Percentiles rank a stretch among this genome's conserved stretches.
Evolutionary conservation across 2,329 filamentous ascomycete species (phyloP).

Genomic region (Arachnopeziza araneosa): DNA sequence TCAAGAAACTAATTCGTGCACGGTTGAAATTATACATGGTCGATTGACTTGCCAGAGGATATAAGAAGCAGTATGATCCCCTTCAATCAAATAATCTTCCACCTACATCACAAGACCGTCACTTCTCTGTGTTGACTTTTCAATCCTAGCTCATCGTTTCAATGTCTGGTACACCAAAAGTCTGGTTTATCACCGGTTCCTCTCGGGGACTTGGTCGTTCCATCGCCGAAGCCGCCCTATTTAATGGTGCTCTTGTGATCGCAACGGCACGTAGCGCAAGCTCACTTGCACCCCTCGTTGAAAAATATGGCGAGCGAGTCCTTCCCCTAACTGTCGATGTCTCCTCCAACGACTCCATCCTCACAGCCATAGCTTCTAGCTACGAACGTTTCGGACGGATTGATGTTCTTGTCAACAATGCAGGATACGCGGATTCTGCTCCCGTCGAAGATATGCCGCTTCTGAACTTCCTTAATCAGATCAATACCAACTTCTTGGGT

Average conservation of each 20-base stretch:
- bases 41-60: too few relatives aligned
- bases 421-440: constrained; percentile 48
- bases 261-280: constrained; percentile 39
- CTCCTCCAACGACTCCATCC: constrained; percentile 38
- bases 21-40: too few relatives aligned
- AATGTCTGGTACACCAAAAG: constrained; percentile 6
- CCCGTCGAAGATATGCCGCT: constrained; percentile 47
- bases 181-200: constrained; percentile 44
- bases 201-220: constrained; percentile 42
- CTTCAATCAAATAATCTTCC: too few relatives aligned
- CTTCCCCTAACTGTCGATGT: constrained; percentile 46
- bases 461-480: constrained; percentile 42
- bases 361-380: constrained; percentile 32
- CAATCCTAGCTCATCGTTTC: constrained; percentile 6
- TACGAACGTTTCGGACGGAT: constrained; percentile 45
- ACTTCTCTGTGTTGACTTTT: neutral
- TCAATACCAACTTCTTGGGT: constrained; percentile 55
- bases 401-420: constrained; percentile 34
- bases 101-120: neutral
- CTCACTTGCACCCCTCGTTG: constrained; percentile 30
- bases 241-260: constrained; percentile 37
- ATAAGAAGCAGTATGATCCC: too few relatives aligned
- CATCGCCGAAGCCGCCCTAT: constrained; percentile 35
- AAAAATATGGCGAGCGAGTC: constrained; percentile 39
- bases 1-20: too few relatives aligned